Evolutionary conservation across 2,329 filamentous ascomycete genomes (phyloP).

Genomic region (Aspergillus pseudoviridinutans): DNA sequence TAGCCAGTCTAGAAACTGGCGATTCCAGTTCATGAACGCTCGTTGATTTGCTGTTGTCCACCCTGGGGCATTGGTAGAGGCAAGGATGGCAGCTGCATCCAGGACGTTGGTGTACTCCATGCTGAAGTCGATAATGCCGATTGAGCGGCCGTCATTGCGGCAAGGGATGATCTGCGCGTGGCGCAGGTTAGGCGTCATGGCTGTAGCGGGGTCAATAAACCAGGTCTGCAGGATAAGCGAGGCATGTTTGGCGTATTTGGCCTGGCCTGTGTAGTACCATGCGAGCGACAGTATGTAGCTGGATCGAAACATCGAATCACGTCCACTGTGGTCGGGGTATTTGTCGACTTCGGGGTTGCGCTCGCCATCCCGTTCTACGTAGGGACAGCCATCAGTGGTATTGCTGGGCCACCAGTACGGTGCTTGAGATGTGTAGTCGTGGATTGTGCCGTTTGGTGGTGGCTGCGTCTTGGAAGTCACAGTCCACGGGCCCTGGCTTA

Average conservation of each 20-base stretch:
- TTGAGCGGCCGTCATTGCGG: background rate
- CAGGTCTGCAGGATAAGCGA: background rate
- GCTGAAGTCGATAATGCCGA: background rate
- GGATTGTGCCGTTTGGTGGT: background rate
- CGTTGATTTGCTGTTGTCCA: background rate
- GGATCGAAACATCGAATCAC: background rate
- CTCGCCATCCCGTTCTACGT: background rate
- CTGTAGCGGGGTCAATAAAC: background rate
- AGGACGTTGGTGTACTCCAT: background rate
- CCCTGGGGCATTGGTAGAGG: background rate
- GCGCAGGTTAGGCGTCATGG: background rate
- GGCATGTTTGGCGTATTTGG: background rate
- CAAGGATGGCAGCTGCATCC: background rate
- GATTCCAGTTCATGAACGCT: background rate
- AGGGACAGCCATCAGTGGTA: background rate
- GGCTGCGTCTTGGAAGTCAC: background rate
- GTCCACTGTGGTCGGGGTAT: background rate
- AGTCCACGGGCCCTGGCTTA: background rate
- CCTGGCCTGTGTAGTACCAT: background rate
- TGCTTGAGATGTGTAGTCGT: background rate
- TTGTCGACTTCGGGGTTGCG: background rate
- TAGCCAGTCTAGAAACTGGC: background rate
- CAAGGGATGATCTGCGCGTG: background rate
- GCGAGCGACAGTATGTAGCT: background rate
- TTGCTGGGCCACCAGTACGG: background rate